These are phyloP conservation scores for Cyclostephanos invisitatus DNA, from an alignment of 108 stramenopile species.

Conservation along the genomic window DNA sequence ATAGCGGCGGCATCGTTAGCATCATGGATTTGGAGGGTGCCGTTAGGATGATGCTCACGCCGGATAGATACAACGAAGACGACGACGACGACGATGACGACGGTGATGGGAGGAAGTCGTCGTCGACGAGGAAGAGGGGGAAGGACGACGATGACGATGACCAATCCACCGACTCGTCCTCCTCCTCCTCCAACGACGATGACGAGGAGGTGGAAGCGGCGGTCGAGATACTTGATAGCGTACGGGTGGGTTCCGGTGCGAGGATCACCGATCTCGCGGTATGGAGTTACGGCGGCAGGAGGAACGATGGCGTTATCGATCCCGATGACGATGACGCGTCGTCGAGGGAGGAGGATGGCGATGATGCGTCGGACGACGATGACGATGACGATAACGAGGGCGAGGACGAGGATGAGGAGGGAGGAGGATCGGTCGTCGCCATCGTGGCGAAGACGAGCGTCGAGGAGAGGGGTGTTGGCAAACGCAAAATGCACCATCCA, in stretches of 20 bases:
- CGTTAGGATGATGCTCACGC: slow-evolving; percentile 62
- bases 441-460: not conserved
- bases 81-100: slow-evolving; percentile 68
- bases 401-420: slow-evolving; percentile 32
- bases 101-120: slow-evolving; percentile 15
- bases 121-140: slow-evolving; percentile 23
- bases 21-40: slow-evolving; percentile 85
- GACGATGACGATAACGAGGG: not conserved
- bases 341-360: not conserved
- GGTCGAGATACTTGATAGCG: slow-evolving; percentile 78
- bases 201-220: slow-evolving; percentile 63
- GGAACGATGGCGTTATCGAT: not conserved
- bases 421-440: not conserved
- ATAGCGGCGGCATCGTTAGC: slow-evolving; percentile 83
- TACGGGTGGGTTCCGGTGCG: slow-evolving; percentile 82
- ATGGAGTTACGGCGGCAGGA: slow-evolving; percentile 49
- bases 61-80: slow-evolving; percentile 81
- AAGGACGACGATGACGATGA: slow-evolving; percentile 11
- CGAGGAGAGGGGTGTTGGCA: no score
- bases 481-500: not conserved
- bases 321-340: not conserved
- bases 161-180: not conserved
- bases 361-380: not conserved
- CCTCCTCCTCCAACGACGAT: slow-evolving; percentile 23
- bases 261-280: slow-evolving; percentile 79